These are phyloP conservation scores for Sclerotinia trifoliorum DNA, from an alignment of 2,329 filamentous ascomycete species.

Conservation along the genomic window DNA sequence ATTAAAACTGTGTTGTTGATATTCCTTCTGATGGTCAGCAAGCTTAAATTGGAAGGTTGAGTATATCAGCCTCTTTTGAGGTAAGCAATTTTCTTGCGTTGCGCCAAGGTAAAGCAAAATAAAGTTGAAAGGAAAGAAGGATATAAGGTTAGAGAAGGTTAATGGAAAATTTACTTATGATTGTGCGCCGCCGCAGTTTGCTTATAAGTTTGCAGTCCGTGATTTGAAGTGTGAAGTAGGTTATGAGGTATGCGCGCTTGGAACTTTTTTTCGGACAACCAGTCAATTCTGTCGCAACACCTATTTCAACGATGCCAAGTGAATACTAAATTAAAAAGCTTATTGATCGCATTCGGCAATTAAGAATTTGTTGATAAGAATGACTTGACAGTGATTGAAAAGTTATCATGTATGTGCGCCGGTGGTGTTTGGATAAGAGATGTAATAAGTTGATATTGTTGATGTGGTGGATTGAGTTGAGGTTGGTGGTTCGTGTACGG, in stretches of 20 bases:
- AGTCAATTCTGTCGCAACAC: conserved; percentile 11
- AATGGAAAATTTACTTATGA: not conserved
- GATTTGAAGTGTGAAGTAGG: not conserved
- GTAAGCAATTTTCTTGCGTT: not conserved
- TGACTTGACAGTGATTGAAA: not conserved
- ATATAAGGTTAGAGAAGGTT: not conserved
- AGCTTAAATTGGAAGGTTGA: not conserved
- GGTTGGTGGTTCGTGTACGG: not conserved
- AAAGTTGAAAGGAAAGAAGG: not conserved
- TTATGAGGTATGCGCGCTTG: conserved; percentile 9
- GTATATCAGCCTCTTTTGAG: not conserved
- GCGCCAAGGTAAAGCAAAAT: not conserved
- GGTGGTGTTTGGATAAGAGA: conserved; percentile 5
- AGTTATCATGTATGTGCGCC: not conserved
- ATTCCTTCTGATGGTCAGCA: conserved; percentile 5
- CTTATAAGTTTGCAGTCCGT: not conserved
- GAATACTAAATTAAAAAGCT: not conserved
- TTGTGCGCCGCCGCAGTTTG: conserved; percentile 11
- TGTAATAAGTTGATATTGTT: not conserved
- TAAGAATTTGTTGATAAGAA: not conserved
- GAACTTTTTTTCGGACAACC: not conserved
- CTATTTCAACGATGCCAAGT: conserved; percentile 16
- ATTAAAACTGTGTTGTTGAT: not conserved
- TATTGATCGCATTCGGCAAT: conserved; percentile 19
- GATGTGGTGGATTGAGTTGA: not conserved